Percentiles rank a stretch among this genome's conserved stretches.
Evolutionary conservation across 2,329 filamentous ascomycete species (phyloP).

Genomic region (Fusarium cicatricum): DNA sequence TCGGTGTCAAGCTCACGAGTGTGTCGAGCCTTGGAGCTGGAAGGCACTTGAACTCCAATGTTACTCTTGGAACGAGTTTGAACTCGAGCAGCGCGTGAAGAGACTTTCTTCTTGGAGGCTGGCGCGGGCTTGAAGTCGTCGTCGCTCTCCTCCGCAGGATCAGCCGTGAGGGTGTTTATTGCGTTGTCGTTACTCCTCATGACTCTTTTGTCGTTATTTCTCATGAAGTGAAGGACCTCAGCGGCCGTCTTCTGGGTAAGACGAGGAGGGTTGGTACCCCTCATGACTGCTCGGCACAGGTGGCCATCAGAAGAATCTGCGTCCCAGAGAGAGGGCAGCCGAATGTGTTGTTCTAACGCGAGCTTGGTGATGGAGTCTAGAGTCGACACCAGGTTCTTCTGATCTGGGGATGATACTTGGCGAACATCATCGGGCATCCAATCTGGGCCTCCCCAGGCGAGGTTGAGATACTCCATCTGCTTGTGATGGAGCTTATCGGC

Average conservation of each 20-base stretch:
- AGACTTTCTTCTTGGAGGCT: too few species aligned
- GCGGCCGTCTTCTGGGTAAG: fast-evolving
- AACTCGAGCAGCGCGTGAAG: too few species aligned
- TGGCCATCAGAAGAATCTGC: not conserved
- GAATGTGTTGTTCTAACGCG: not conserved
- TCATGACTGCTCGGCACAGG: not conserved
- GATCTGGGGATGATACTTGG: not conserved
- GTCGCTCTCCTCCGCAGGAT: too few species aligned
- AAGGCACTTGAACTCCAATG: too few species aligned
- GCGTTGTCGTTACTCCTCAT: not conserved
- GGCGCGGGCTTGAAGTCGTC: too few species aligned
- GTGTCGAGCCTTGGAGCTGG: too few species aligned
- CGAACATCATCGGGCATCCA: not conserved
- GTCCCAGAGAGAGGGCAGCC: not conserved
- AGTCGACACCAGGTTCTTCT: not conserved
- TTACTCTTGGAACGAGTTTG: too few species aligned
- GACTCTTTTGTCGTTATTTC: not conserved
- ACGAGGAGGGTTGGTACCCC: not conserved
- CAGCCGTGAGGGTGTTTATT: too few species aligned
- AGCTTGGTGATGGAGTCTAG: not conserved
- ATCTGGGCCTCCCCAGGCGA: not conserved
- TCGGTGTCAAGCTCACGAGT: too few species aligned
- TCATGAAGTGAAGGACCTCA: not conserved
- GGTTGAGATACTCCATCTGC: not conserved
- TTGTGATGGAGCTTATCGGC: not conserved